Evolutionary conservation across 306 rosid genomes (phyloP).

Genomic region (Cyclanthera cordifolia): DNA sequence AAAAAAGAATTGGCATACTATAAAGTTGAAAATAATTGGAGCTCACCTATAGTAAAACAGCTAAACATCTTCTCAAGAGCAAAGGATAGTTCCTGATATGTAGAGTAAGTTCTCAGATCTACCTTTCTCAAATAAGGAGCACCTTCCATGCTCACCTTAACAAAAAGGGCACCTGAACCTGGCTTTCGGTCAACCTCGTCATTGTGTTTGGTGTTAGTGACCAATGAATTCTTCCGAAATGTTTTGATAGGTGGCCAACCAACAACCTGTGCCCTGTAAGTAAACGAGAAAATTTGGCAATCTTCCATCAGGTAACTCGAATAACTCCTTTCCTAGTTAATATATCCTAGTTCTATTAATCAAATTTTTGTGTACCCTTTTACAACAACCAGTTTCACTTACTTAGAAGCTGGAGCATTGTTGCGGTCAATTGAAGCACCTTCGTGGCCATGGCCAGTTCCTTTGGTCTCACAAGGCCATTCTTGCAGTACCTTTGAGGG

Average conservation of each 20-base stretch:
- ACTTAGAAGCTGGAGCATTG: slow-evolving; percentile 78
- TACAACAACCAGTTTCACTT: slow-evolving; percentile 22
- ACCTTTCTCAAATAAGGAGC: slow-evolving; percentile 97
- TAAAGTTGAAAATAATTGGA: neutral
- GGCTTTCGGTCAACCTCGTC: slow-evolving; percentile 93
- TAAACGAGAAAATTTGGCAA: slow-evolving; percentile 2
- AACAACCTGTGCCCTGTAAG: slow-evolving; percentile 89
- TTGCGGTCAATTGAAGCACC: slow-evolving; percentile 32
- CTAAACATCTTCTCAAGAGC: slow-evolving; percentile 97
- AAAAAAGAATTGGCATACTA: neutral
- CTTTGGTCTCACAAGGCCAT: slow-evolving; percentile 43
- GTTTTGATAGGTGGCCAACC: slow-evolving; percentile 98
- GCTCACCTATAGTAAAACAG: slow-evolving; percentile 79
- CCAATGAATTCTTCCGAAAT: slow-evolving; percentile 74
- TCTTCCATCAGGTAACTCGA: neutral
- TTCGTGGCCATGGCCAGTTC: slow-evolving; percentile 37
- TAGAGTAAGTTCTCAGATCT: slow-evolving; percentile 64
- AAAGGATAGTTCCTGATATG: slow-evolving; percentile 78
- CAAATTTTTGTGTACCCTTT: neutral
- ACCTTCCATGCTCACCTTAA: slow-evolving; percentile 98
- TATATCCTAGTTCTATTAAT: neutral
- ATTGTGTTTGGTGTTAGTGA: slow-evolving; percentile 58
- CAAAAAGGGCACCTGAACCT: slow-evolving; percentile 60
- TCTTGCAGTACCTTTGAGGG: slow-evolving; percentile 51
- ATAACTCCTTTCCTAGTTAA: neutral